Base-by-base conservation (phyloP, 768 basidiomycete genomes). In the Pulveroboletus frians region DNA sequence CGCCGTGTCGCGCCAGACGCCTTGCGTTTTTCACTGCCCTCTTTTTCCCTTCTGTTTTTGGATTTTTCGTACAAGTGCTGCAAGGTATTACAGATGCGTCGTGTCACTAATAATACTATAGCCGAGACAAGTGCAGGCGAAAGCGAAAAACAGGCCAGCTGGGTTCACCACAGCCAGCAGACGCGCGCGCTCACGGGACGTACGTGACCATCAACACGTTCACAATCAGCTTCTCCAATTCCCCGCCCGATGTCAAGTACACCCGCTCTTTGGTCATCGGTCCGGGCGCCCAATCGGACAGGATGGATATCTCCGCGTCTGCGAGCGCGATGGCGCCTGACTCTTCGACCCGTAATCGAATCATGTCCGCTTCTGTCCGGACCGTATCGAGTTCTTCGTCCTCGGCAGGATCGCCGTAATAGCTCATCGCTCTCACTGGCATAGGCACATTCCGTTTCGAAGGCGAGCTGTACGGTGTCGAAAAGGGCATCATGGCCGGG, bases 151-250 rank as follows among this genome's bases (percentile, higher is more conserved):
- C 26, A 18, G 18, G 42, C 58, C 49, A 43, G 41, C 56, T 36
- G 35, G 47, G 38, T n/a, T 26, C 51, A 10, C 18, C 43, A 30
- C 43, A 46, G 20, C 35, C 23, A 26, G 23, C 23, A 26, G 23
- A 6, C 7, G 26, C 5, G 23, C 8, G 43, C 49, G 23, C 36
- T 76, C 69, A 84, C 40, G 82, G 80, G 54, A 89, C 78, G 53
- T 73, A 89, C 4, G 81, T 78, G 20, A 89, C 83, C 39, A 90
- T 57, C 44, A 89, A 64, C n/a, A 81, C 77, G 64, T 90, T 89
- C 18, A 90, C 84, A 5, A 88, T 75, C 48, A 90, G 64, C 66
- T 83, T 88, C 62, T 86, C 81, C 61, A 89, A 60, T 62, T 81
- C 77, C 2, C 84, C 83, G 13, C 73, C 72, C 4, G 80, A 76